Percentiles rank a stretch among this genome's conserved stretches.
These are phyloP conservation scores for Fusarium virguliforme DNA, from an alignment of 2,329 filamentous ascomycete genomes.

Conservation along the genomic window DNA sequence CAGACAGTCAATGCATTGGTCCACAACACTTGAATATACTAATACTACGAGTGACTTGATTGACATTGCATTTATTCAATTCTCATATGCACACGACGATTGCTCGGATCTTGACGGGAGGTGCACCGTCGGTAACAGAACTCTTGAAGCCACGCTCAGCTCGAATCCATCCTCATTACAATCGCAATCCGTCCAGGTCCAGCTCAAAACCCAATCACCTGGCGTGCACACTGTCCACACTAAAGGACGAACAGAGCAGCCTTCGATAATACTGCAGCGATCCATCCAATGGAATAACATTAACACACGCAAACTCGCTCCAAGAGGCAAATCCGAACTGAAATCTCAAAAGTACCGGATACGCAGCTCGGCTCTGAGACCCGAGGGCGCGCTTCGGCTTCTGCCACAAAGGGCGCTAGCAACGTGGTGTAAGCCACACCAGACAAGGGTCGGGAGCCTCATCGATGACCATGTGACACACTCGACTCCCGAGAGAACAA, in stretches of 20 bases:
- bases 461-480: constrained; percentile 16
- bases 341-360: not conserved
- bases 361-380: constrained; percentile 14
- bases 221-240: not conserved
- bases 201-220: not conserved
- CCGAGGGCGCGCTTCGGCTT: constrained; percentile 15
- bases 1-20: no score
- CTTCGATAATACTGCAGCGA: not conserved
- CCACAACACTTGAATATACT: no score
- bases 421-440: constrained; percentile 11
- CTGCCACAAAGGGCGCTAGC: constrained; percentile 11
- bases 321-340: not conserved
- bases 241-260: not conserved
- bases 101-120: no score
- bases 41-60: no score
- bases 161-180: no score
- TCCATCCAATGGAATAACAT: not conserved
- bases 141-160: no score
- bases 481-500: constrained; percentile 9
- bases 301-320: not conserved
- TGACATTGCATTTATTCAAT: no score
- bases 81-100: no score
- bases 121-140: no score
- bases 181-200: no score
- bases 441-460: constrained; percentile 19